Evolutionary conservation across 768 basidiomycete species (phyloP).

Genomic region (Pleurotus eryngii): DNA sequence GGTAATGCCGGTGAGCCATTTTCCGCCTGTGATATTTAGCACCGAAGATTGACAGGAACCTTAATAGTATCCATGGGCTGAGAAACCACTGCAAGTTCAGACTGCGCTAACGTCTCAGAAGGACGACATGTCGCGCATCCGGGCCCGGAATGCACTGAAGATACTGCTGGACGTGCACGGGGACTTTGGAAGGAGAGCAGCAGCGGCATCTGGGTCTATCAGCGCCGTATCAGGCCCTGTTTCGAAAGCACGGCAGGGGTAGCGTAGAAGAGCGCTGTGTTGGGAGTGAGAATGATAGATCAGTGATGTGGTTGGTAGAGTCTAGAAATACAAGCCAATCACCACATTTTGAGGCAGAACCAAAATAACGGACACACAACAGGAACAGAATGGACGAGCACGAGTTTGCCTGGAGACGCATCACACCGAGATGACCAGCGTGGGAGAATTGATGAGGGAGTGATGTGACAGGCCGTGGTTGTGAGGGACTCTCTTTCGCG

Average conservation of each 20-base stretch:
- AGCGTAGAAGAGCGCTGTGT: constrained; percentile 4
- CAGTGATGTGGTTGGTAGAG: constrained; percentile 4
- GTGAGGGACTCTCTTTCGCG: constrained; percentile 23
- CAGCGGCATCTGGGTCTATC: constrained; percentile 24
- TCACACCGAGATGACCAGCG: constrained; percentile 10
- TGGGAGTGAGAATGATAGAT: constrained; percentile 6
- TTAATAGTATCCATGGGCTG: constrained; percentile 78
- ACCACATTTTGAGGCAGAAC: not conserved
- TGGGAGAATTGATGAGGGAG: constrained; percentile 28
- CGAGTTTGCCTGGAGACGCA: constrained; percentile 3
- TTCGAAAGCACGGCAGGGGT: constrained; percentile 3
- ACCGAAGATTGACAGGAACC: constrained; percentile 10
- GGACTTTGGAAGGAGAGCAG: constrained; percentile 72
- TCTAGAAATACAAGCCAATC: constrained; percentile 3
- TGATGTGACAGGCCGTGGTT: constrained; percentile 33
- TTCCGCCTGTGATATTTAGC: not conserved
- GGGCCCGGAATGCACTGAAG: constrained; percentile 94
- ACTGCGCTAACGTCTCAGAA: constrained; percentile 62
- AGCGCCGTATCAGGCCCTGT: not conserved
- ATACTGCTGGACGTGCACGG: constrained; percentile 87
- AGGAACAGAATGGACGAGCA: constrained; percentile 8
- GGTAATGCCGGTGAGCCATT: constrained; percentile 11
- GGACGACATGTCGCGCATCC: constrained; percentile 83
- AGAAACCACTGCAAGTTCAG: constrained; percentile 61
- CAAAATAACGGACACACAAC: constrained; percentile 3